Base-by-base conservation (phyloP, 371 early-diverging fungal species). In the Encephalitozoon hellem region DNA sequence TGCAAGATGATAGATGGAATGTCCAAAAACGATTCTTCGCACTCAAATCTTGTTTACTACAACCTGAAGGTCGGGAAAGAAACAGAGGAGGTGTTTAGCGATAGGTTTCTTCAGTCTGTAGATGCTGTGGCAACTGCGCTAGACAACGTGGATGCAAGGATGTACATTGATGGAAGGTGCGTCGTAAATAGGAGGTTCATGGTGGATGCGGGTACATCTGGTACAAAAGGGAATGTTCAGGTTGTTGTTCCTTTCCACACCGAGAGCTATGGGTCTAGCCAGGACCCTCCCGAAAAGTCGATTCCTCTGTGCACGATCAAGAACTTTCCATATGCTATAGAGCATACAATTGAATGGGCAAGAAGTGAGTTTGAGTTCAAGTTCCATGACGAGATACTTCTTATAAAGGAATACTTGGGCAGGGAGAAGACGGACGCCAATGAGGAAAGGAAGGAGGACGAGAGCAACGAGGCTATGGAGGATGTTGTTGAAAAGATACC, bases 201-300 rank as follows among this genome's bases (percentile, higher is more conserved):
- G 76, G 86, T 99, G 75, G 99, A 99, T 86, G 92, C 94, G 26
- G 99, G 99, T 25, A 99, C 99, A 0, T 88, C 97, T 11, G 99
- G 99, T 25, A 97, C 99, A 55, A 97, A 97, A 88, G 98, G 99
- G 74, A 97, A 97, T 87, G 95, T 95, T 11, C 98, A 99, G 86
- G 87, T 86, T 30, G 66, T 84, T 28, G 53, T 85, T 39, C 84
- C 83, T 9, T 68, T 65, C 84, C 79, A 93, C 78, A 96, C 99
- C 30, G 99, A 99, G 87, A 93, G 95, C 41, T 99, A 97, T 88
- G 92, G 93, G 2, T 94, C 94, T 8, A 94, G 94, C 49, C 91
- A 91, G 79, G 99, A 99, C 85, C 97, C 99, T 0, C 96, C 95
- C 38, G 97, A 97, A 85, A 95, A 93, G 85, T 89, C 93, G 26